These are phyloP conservation scores for Tanozyma kutaoensis DNA, from an alignment of 805 yeast species.

Conservation along the genomic window DNA sequence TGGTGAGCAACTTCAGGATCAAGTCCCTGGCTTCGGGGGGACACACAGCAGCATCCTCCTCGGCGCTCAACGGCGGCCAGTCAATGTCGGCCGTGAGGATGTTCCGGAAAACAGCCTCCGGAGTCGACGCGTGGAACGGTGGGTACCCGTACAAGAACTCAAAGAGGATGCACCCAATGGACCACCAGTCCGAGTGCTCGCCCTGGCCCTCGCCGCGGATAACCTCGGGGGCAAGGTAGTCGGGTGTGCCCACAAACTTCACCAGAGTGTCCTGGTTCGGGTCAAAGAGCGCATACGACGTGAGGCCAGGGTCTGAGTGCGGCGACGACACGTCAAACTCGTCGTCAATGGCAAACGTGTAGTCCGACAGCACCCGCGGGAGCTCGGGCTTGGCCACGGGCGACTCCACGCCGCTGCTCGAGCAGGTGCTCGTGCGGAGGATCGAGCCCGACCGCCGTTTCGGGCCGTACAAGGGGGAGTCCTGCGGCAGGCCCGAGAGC, in stretches of 20 bases:
- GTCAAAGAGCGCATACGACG: constrained; percentile 51
- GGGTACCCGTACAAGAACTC: constrained; percentile 90
- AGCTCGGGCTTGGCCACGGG: constrained; percentile 36
- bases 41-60: constrained; percentile 39
- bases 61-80: constrained; percentile 66
- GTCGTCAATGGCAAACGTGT: constrained; percentile 45
- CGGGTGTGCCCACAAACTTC: constrained; percentile 93
- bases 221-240: constrained; percentile 94
- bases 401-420: constrained; percentile 30
- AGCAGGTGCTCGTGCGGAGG: constrained; percentile 11
- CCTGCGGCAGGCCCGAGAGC: neutral
- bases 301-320: constrained; percentile 6
- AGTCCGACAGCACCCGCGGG: constrained; percentile 38
- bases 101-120: constrained; percentile 71
- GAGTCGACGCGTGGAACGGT: constrained; percentile 78
- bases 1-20: constrained; percentile 44
- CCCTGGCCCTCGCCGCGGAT: constrained; percentile 75
- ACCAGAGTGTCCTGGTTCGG: constrained; percentile 39
- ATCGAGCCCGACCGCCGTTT: constrained; percentile 2
- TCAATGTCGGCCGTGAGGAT: constrained; percentile 61
- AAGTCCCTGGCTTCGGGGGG: constrained; percentile 63
- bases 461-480: constrained; percentile 5
- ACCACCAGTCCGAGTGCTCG: constrained; percentile 97
- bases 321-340: constrained; percentile 15
- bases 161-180: constrained; percentile 88